Base-by-base conservation (phyloP, 805 yeast genomes). In the Ogataea pini region DNA sequence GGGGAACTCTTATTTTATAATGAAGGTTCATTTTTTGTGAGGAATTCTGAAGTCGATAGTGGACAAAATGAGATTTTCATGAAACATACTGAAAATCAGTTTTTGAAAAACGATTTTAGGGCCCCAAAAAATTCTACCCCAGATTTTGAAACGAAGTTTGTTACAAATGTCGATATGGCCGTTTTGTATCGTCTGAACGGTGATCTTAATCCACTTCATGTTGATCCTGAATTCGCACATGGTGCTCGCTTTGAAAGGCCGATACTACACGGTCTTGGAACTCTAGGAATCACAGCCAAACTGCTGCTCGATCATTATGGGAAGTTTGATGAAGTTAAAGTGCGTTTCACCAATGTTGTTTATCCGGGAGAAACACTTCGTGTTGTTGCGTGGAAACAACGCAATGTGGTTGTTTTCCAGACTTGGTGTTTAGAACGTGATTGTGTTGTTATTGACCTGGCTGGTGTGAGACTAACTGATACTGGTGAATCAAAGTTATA, bases 131-230 rank as follows among this genome's bases (percentile, higher is more conserved):
- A 77, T 19, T 9, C 4, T 16, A 66, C 67, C 20, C 94, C 97
- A 6, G 95, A 87, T 63, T 86, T 79, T 61, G 81, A 77, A 48
- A 66, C 69, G 39, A 79, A 75, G 36, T 77, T 80, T 59, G 69
- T 76, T 55, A 86, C 94, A 2, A 64, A 76, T 22, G 73, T 68
- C 36, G 87, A 90, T 66, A 89, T 83, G 67, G 97, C 97, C 39
- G 89, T 96, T 3, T 70, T 91, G 47, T 92, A 92, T 73, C 81
- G 99, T 67, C 75, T 92, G 52, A 85, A 92, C 52, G 98, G 97
- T 46, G 99, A 92, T 73, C 84, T 83, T 68, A 92, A 92, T 69
- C 99, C 99, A 51, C 78, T 92, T 59, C 99, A 91, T 72, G 85
- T 92, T 64, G 98, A 92, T 71, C 97, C 98, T 16, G 75, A 67